phyloP scores from a whole-genome alignment of 2,329 filamentous ascomycete genomes.

The Cladosporium oxysporum region DNA sequence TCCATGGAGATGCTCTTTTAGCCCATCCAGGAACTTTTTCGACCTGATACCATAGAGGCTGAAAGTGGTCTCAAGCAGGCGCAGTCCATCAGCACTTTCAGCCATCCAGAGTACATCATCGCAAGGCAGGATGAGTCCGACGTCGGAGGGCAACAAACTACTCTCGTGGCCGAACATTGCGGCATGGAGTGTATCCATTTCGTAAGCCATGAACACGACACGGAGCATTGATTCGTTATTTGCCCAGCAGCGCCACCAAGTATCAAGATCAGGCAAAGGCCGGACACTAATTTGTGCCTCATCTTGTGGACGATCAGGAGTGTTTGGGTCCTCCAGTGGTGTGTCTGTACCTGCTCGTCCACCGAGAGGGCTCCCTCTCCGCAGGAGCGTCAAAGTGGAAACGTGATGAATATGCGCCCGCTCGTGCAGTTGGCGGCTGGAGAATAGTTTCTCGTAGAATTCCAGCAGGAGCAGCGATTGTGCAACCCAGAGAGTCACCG shows the following conservation, averaged over 20 bases:
- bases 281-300: constrained; percentile 37
- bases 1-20: constrained; percentile 82
- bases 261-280: constrained; percentile 55
- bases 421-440: constrained; percentile 84
- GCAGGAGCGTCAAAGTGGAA: constrained; percentile 89
- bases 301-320: constrained; percentile 52
- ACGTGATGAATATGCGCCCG: constrained; percentile 93
- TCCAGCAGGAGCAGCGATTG: constrained; percentile 84
- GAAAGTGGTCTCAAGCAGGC: constrained; percentile 75
- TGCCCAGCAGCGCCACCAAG: constrained; percentile 91
- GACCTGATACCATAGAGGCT: constrained; percentile 78
- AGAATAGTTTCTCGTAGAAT: constrained; percentile 95
- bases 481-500: constrained; percentile 91
- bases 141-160: constrained; percentile 62
- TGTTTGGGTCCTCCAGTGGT: constrained; percentile 45
- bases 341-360: constrained; percentile 82
- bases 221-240: constrained; percentile 84
- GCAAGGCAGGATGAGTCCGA: constrained; percentile 84
- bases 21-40: constrained; percentile 81
- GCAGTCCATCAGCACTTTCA: constrained; percentile 79
- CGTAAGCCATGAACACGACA: constrained; percentile 86
- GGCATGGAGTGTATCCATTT: constrained; percentile 90
- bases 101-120: constrained; percentile 90
- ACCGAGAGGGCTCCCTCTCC: constrained; percentile 83
- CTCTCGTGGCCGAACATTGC: constrained; percentile 92